Conservation (phyloP, 2,329 filamentous ascomycete species). For the Aspergillus phoenicis region DNA sequence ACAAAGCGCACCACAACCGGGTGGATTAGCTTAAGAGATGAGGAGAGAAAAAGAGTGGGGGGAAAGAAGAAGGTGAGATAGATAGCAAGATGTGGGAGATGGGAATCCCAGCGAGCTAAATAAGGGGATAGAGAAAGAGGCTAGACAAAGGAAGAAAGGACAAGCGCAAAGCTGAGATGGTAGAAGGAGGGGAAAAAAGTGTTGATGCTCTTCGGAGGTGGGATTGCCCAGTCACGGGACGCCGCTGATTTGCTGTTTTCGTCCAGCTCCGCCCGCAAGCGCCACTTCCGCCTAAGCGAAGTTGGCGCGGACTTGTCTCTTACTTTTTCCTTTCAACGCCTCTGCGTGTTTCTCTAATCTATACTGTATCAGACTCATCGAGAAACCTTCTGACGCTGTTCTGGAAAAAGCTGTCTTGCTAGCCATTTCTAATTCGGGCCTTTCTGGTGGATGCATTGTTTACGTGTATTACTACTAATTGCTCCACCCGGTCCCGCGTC, state of each 20-base stretch:
- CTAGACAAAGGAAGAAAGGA: slow-evolving; percentile 11
- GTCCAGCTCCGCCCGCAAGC: slow-evolving; percentile 21
- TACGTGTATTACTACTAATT: not conserved
- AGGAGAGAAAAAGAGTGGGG: slow-evolving; percentile 21
- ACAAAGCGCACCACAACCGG: slow-evolving; percentile 33
- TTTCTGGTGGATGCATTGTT: not conserved
- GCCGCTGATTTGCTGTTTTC: slow-evolving; percentile 24
- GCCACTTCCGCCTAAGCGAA: slow-evolving; percentile 31
- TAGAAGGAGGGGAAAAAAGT: slow-evolving; percentile 29
- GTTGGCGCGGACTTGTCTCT: slow-evolving; percentile 18
- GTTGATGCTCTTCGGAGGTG: slow-evolving; percentile 24
- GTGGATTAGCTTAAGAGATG: slow-evolving; percentile 14
- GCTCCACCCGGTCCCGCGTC: not conserved
- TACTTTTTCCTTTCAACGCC: not conserved
- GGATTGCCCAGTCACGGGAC: slow-evolving; percentile 27
- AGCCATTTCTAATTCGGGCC: not conserved
- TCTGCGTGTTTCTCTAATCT: not conserved
- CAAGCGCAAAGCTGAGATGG: slow-evolving; percentile 14
- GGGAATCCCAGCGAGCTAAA: slow-evolving; percentile 29
- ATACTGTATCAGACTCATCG: too few relatives aligned
- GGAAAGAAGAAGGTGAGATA: slow-evolving; percentile 21
- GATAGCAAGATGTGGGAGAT: slow-evolving; percentile 16
- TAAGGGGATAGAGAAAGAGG: slow-evolving; percentile 10
- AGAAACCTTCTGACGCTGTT: not conserved
- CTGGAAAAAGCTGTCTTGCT: not conserved